These are phyloP conservation scores for Protomyces arabidopsidicola DNA, from an alignment of 1,139 yeast genomes.

Conservation along the genomic window DNA sequence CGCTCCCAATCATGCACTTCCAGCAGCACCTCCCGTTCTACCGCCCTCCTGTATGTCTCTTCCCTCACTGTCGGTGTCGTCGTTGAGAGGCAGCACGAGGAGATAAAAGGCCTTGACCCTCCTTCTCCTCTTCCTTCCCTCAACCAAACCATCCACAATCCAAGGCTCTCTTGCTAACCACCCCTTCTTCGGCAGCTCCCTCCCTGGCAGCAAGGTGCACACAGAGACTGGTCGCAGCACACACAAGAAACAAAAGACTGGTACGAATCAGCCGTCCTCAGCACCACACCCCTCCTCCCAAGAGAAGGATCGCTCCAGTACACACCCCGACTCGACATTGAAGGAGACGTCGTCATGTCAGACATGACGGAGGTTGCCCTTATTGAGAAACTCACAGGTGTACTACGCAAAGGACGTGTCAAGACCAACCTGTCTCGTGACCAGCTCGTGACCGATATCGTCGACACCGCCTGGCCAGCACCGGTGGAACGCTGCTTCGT, in stretches of 20 bases:
- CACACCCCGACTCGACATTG: neutral
- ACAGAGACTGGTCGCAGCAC: neutral
- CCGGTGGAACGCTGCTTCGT: constrained; percentile 44
- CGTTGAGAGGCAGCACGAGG: neutral
- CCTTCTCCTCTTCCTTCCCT: neutral
- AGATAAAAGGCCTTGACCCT: neutral
- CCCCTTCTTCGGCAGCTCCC: neutral
- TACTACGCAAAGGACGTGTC: neutral
- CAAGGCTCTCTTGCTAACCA: neutral
- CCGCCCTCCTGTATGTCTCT: neutral
- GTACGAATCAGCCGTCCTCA: neutral
- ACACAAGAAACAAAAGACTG: neutral
- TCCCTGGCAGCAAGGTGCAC: neutral
- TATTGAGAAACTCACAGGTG: neutral
- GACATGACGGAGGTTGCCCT: neutral
- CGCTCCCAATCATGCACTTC: neutral
- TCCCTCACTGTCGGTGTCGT: too few relatives aligned
- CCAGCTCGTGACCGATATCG: neutral
- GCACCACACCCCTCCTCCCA: neutral
- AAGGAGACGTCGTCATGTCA: neutral
- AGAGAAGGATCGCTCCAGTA: neutral
- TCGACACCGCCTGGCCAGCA: neutral
- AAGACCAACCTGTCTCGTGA: neutral
- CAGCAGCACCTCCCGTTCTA: neutral
- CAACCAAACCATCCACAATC: neutral